These are phyloP conservation scores for Raddia guianensis DNA, from an alignment of 176 grass and related monocot species.

Conservation along the genomic window DNA sequence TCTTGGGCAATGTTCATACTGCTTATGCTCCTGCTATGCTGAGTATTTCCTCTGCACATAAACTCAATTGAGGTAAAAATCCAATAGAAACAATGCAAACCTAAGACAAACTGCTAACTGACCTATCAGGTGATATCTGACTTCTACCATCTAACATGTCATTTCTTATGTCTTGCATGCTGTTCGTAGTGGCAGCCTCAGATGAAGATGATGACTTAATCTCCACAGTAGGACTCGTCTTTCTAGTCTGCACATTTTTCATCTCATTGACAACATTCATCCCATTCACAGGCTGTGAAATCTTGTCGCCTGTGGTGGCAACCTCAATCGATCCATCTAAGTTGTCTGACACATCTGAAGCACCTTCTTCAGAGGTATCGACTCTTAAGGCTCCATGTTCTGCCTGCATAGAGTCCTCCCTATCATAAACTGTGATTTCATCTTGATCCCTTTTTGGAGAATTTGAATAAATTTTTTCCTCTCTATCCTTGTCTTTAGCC, in stretches of 20 bases:
- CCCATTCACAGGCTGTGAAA: slow-evolving; percentile 27
- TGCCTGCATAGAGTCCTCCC: slow-evolving; percentile 51
- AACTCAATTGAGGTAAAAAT: slow-evolving; percentile 34
- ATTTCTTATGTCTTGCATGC: slow-evolving; percentile 62
- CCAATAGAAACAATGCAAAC: slow-evolving; percentile 20
- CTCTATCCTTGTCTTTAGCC: slow-evolving; percentile 73
- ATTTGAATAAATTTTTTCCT: slow-evolving; percentile 54
- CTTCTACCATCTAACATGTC: slow-evolving; percentile 56
- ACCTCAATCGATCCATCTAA: slow-evolving; percentile 51
- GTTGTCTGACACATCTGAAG: slow-evolving; percentile 60
- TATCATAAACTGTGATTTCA: slow-evolving; percentile 53
- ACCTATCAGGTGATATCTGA: slow-evolving; percentile 69
- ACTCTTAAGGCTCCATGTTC: slow-evolving; percentile 44
- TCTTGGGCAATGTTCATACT: slow-evolving; percentile 36
- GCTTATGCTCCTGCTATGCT: slow-evolving; percentile 52
- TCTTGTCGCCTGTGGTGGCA: slow-evolving; percentile 46
- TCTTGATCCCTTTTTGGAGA: slow-evolving; percentile 50
- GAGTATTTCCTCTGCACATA: slow-evolving; percentile 65
- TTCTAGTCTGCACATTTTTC: slow-evolving; percentile 52
- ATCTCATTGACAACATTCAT: slow-evolving; percentile 42
- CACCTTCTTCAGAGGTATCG: slow-evolving; percentile 56
- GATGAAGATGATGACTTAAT: slow-evolving; percentile 59
- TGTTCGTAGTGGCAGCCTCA: slow-evolving; percentile 63
- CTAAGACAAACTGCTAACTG: slow-evolving; percentile 40
- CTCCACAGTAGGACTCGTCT: slow-evolving; percentile 52